A percentile compares a stretch with the other conserved stretches of the same genome.
Conservation (phyloP, 2,329 filamentous ascomycete species). For the Ceratocystis alfenasii region DNA sequence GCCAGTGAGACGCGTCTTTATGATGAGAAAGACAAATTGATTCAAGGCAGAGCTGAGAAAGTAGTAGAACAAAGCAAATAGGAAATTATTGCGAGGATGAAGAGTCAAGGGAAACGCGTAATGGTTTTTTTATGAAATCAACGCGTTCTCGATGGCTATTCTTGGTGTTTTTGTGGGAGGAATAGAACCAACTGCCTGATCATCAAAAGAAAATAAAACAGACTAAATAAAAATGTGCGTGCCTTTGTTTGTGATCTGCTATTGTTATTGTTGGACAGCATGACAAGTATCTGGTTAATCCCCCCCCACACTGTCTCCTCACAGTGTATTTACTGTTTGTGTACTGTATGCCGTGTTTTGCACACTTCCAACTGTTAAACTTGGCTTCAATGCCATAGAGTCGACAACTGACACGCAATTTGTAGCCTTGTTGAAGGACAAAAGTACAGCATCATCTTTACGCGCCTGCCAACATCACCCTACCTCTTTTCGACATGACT, state of each 20-base stretch:
- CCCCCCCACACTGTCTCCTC: background rate
- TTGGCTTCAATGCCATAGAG: too few species aligned
- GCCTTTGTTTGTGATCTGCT: background rate
- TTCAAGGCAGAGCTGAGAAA: background rate
- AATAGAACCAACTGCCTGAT: background rate
- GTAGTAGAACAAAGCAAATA: too few species aligned
- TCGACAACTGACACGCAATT: too few species aligned
- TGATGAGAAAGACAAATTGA: background rate
- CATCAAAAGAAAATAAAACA: background rate
- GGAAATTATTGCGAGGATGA: too few species aligned
- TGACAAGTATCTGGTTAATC: too few species aligned
- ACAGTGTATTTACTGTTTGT: too few species aligned
- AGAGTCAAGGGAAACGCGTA: background rate
- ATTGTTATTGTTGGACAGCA: background rate
- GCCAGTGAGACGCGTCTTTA: background rate
- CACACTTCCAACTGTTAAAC: too few species aligned
- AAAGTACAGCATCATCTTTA: too few species aligned
- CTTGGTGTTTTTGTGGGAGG: background rate
- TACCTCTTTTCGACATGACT: too few species aligned
- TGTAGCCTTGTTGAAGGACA: too few species aligned
- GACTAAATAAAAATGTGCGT: background rate
- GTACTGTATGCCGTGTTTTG: too few species aligned
- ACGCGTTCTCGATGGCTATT: background rate
- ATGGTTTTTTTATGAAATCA: background rate
- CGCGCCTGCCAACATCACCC: too few species aligned